A percentile compares a stretch with the other conserved stretches of the same genome.
Evolutionary conservation across 768 basidiomycete species (phyloP).

Genomic region (Amanita muscaria): DNA sequence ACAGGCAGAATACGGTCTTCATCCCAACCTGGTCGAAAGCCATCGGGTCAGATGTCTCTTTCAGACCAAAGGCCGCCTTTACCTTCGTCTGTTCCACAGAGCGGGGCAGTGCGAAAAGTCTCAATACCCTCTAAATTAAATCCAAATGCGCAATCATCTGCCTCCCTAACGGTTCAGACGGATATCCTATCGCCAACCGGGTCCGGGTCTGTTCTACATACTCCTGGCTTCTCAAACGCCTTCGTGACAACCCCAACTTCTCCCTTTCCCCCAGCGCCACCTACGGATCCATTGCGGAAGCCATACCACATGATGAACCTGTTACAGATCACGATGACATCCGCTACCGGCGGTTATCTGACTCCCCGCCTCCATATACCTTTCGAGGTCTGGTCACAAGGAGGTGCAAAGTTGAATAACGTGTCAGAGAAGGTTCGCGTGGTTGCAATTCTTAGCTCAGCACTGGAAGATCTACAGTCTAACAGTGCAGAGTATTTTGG

Average conservation of each 20-base stretch:
- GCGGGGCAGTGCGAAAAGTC: slow-evolving; percentile 44
- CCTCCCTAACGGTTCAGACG: slow-evolving; percentile 41
- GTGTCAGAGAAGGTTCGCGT: slow-evolving; percentile 81
- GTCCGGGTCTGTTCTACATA: slow-evolving; percentile 28
- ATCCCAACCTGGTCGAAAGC: slow-evolving; percentile 71
- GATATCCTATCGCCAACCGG: slow-evolving; percentile 30
- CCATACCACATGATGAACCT: slow-evolving; percentile 90
- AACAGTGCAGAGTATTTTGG: slow-evolving; percentile 70
- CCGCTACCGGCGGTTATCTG: slow-evolving; percentile 78
- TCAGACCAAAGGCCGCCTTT: slow-evolving; percentile 47
- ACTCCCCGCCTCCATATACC: slow-evolving; percentile 83
- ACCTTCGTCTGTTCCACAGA: slow-evolving; percentile 29
- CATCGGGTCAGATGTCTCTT: slow-evolving; percentile 48
- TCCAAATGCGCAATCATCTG: slow-evolving; percentile 36
- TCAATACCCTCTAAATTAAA: slow-evolving; percentile 56
- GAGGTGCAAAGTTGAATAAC: slow-evolving; percentile 77
- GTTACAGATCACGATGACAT: slow-evolving; percentile 69
- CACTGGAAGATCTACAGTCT: slow-evolving; percentile 69
- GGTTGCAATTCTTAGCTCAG: slow-evolving; percentile 68
- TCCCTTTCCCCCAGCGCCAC: slow-evolving; percentile 66
- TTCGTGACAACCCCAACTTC: slow-evolving; percentile 71
- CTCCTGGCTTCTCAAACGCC: slow-evolving; percentile 40
- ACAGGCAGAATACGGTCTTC: slow-evolving; percentile 53
- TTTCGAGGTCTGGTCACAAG: slow-evolving; percentile 85
- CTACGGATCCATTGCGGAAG: slow-evolving; percentile 65